Conservation (phyloP, 139 green algal genomes). For the Klebsormidium nitens region DNA sequence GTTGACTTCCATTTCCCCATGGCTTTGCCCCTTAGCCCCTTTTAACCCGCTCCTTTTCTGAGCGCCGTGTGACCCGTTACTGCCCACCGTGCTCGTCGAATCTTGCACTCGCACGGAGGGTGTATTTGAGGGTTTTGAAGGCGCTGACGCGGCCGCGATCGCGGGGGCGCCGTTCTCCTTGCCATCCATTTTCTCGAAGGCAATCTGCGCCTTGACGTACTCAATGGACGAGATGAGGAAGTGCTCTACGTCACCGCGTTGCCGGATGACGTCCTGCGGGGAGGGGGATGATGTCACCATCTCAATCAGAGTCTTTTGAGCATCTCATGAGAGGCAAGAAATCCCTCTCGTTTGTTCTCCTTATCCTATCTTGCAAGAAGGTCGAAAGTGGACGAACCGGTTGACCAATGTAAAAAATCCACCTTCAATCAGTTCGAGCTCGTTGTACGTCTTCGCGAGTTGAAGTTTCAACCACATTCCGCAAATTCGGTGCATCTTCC, state of each 20-base stretch:
- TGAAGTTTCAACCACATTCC: too few relatives aligned
- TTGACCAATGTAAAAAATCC: too few relatives aligned
- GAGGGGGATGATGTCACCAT: too few relatives aligned
- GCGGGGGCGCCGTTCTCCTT: neutral
- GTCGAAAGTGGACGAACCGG: too few relatives aligned
- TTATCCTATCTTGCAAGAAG: too few relatives aligned
- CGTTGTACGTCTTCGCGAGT: too few relatives aligned
- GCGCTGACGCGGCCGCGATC: neutral
- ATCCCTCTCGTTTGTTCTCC: too few relatives aligned
- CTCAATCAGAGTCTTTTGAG: too few relatives aligned
- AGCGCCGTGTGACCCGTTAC: neutral
- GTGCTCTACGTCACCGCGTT: conserved; percentile 78
- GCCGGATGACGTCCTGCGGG: conserved; percentile 67
- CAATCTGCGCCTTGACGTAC: conserved; percentile 42
- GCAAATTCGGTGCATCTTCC: too few relatives aligned
- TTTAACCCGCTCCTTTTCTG: neutral
- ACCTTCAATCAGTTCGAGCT: too few relatives aligned
- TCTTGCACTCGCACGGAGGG: neutral
- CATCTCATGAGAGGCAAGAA: too few relatives aligned
- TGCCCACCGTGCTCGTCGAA: neutral
- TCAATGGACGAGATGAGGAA: conserved; percentile 79
- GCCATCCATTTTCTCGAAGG: conserved; percentile 11
- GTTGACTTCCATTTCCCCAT: neutral
- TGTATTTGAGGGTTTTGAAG: neutral
- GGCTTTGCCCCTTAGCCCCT: neutral